A percentile compares a stretch with the other conserved stretches of the same genome.
Evolutionary conservation across 2,329 filamentous ascomycete genomes (phyloP).

Genomic region (Fusarium brachygibbosum): DNA sequence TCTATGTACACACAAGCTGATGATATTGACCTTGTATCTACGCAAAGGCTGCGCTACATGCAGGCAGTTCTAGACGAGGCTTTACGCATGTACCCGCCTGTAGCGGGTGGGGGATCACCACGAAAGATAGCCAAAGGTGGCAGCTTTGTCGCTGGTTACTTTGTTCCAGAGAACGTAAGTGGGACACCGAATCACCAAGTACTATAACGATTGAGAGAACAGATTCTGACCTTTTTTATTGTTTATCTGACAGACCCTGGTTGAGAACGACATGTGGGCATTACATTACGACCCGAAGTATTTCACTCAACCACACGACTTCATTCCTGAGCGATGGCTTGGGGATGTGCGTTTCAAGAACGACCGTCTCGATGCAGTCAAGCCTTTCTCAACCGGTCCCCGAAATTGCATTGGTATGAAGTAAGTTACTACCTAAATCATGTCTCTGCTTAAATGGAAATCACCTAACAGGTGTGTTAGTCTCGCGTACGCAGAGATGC

Average conservation of each 20-base stretch:
- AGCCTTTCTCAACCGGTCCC: not conserved
- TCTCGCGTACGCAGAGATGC: conserved; percentile 22
- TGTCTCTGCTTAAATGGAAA: no score
- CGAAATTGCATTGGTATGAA: conserved; percentile 7
- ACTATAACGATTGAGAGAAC: rapidly evolving
- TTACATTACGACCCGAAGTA: not conserved
- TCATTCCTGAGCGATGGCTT: not conserved
- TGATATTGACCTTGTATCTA: conserved; percentile 26
- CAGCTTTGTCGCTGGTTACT: conserved; percentile 23
- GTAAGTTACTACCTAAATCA: not conserved
- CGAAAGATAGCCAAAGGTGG: conserved; percentile 15
- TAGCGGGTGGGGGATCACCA: conserved; percentile 25
- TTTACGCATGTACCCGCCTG: conserved; percentile 28
- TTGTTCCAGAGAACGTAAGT: conserved; percentile 7
- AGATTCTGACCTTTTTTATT: not conserved
- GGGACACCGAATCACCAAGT: not conserved
- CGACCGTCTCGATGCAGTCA: not conserved
- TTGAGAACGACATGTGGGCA: conserved; percentile 3
- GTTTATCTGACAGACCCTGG: not conserved
- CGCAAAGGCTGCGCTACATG: conserved; percentile 19
- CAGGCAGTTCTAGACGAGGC: conserved; percentile 21
- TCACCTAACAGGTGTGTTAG: not conserved
- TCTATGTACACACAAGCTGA: not conserved
- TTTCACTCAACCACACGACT: not conserved
- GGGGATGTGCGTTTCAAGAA: not conserved